Percentiles rank a stretch among this genome's conserved stretches.
phyloP scores from a whole-genome alignment of 768 basidiomycete genomes.

The Heimioporus sp. region DNA sequence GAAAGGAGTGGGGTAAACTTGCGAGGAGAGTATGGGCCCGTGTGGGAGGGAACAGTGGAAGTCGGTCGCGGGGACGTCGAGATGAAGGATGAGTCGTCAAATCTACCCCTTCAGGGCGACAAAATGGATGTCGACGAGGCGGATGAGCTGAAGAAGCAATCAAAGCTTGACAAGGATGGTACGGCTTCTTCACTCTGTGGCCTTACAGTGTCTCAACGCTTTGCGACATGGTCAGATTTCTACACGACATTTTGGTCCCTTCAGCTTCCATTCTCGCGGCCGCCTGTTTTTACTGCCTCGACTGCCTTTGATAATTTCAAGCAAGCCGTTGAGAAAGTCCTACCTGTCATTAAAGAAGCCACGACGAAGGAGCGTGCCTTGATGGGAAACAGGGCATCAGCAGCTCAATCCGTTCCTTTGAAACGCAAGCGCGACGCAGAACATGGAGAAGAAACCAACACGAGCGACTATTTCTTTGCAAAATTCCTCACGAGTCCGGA shows the following conservation, averaged over 20 bases:
- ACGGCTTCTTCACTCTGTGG: constrained; percentile 9
- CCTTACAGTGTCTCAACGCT: constrained; percentile 1
- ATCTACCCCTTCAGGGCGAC: constrained; percentile 37
- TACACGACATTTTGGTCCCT: constrained; percentile 90
- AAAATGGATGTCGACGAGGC: constrained; percentile 65
- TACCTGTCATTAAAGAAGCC: constrained; percentile 81
- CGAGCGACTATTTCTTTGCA: constrained; percentile 84
- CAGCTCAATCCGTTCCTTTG: constrained; percentile 34
- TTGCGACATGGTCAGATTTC: constrained; percentile 50
- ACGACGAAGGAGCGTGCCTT: constrained; percentile 86
- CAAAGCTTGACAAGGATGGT: constrained; percentile 63
- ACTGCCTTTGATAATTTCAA: constrained; percentile 64
- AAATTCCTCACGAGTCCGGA: constrained; percentile 91
- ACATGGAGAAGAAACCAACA: constrained; percentile 47
- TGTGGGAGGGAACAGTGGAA: constrained; percentile 66
- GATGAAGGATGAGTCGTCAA: constrained; percentile 28
- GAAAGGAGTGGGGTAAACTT: constrained; percentile 92
- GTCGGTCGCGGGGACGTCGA: constrained; percentile 34
- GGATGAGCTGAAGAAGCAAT: constrained; percentile 33
- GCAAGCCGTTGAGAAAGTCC: constrained; percentile 64
- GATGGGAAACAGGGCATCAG: constrained; percentile 67
- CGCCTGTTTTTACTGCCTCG: constrained; percentile 60
- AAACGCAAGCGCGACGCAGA: constrained; percentile 71
- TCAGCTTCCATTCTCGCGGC: constrained; percentile 82
- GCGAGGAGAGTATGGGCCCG: constrained; percentile 80